Evolutionary conservation across 257 asterid species (phyloP).

Genomic region (Capsicum rhomboideum): DNA sequence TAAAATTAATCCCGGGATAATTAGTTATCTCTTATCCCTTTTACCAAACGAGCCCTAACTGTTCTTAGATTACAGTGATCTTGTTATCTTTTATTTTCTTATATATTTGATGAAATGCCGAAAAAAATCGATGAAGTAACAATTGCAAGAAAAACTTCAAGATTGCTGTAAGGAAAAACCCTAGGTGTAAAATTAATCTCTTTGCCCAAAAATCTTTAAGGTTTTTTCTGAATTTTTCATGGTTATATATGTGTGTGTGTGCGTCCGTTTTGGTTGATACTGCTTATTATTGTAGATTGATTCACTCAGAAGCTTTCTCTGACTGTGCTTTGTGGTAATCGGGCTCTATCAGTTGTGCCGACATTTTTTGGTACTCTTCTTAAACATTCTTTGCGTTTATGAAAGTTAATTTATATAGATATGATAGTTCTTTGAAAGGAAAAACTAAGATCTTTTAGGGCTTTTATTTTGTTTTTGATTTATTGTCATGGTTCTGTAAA

Average conservation of each 20-base stretch:
- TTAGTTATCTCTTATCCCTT: no score
- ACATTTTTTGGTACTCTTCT: not conserved
- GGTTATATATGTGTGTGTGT: not conserved
- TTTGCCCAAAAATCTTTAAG: no score
- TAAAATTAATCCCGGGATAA: no score
- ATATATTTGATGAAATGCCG: no score
- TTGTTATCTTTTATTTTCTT: no score
- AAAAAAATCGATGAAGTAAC: no score
- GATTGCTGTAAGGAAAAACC: no score
- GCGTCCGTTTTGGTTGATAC: not conserved
- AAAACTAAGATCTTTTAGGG: not conserved
- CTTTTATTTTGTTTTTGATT: not conserved
- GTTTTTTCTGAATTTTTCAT: not conserved
- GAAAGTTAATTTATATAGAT: not conserved
- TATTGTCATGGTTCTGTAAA: not conserved
- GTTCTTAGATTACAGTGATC: no score
- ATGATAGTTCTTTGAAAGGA: not conserved
- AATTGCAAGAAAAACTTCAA: no score
- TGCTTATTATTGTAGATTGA: not conserved
- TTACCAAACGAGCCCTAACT: no score
- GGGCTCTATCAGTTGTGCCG: not conserved
- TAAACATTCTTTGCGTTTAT: not conserved
- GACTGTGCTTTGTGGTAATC: not conserved
- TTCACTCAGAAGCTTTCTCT: not conserved
- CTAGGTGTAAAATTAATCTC: no score